Base-by-base conservation (phyloP, 176 grass and related monocot species). In the Paspalum notatum region DNA sequence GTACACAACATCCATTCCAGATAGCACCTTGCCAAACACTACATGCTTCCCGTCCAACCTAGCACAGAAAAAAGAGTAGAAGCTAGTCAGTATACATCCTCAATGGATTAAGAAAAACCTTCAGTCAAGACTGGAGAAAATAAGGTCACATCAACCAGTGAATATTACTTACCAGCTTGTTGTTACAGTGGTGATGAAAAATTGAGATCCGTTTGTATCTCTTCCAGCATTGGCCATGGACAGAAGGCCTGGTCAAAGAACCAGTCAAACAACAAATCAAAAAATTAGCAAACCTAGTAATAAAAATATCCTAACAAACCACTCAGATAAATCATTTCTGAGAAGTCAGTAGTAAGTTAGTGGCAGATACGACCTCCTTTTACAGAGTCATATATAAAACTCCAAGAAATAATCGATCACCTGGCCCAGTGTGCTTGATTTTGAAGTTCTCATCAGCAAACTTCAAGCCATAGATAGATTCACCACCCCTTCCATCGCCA, bases 31-130 rank as follows among this genome's bases (percentile, higher is more conserved):
- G 58, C 97, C 97, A 38, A 99, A 99, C 53, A 99, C 97, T 10
- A 99, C 97, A 48, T 99, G 97, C 43, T 93, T 99, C 8, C 97
- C 97, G 27, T 99, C 97, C 91, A 99, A 76, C 97, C 97, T 99
- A 79, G 20, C 17, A 67, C 17, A 55, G 75, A 66, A 16, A 16
- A 11, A 20, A 32, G 49, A 18, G 48, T n/a, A 43, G 0, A 5
- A 12, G 14, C 49, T 56, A 39, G 22, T 66, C 77, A 60, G 43
- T 0, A 55, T 39, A 50, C 4, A 46, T 32, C 18, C 24, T 71
- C 0, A 72, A 37, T 21, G 52, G 17, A 41, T 70, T 0, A 70
- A 13, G 52, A 72, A 62, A 1, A 5, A 17, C 1, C 17, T 69
- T 26, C 13, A 39, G 45, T 9, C 21, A 10, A 24, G 48, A 52